Evolutionary conservation across 2,329 filamentous ascomycete species (phyloP).

Genomic region (Basipetospora chlamydospora): DNA sequence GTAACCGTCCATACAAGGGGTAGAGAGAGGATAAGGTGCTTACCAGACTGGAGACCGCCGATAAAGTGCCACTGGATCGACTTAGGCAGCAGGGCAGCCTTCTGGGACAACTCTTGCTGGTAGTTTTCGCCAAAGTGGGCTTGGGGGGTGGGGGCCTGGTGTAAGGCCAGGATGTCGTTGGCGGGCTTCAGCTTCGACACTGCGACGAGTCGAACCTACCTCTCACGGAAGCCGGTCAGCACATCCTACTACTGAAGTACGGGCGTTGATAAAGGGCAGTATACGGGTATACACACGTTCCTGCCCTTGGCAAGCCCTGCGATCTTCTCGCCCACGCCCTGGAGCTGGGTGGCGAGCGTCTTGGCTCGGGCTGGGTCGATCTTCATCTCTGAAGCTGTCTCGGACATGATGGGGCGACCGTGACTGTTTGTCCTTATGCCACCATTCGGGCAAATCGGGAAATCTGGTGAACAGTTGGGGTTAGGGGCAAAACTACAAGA

Average conservation of each 20-base stretch:
- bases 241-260: no score
- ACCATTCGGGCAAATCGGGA: no score
- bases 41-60: constrained; percentile 70
- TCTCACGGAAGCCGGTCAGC: no score
- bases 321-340: constrained; percentile 44
- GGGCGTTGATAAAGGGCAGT: no score
- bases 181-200: constrained; percentile 94
- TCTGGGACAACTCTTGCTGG: constrained; percentile 74
- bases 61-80: constrained; percentile 93
- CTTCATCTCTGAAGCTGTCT: constrained; percentile 33
- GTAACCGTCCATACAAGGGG: no score
- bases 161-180: constrained; percentile 76
- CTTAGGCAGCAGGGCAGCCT: constrained; percentile 62
- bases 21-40: background rate
- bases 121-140: constrained; percentile 96
- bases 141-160: constrained; percentile 45
- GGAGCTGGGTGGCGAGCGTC: constrained; percentile 47
- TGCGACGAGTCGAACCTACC: constrained; percentile 76
- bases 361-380: constrained; percentile 47
- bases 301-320: constrained; percentile 35
- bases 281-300: constrained; percentile 38
- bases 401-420: constrained; percentile 1
- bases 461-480: no score
- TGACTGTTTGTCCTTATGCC: no score
- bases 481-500: no score